Percentiles rank a stretch among this genome's conserved stretches.
Evolutionary conservation across 2,329 filamentous ascomycete genomes (phyloP).

Genomic region (Lecanoromycetidae sp.): DNA sequence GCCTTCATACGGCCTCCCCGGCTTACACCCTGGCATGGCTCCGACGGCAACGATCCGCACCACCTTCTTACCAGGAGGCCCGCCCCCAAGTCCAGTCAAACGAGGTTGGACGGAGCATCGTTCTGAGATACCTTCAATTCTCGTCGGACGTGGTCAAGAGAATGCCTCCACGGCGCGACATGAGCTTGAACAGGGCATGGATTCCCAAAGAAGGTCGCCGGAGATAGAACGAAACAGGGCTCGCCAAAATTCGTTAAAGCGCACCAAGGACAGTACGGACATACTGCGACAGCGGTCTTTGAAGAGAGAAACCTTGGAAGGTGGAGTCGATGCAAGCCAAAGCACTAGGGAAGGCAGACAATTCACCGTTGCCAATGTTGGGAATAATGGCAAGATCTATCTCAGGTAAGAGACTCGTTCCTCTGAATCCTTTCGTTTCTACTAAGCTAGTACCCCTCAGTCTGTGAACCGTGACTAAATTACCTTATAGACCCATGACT

Average conservation of each 20-base stretch:
- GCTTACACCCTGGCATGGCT: constrained; percentile 5
- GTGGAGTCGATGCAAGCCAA: constrained; percentile 49
- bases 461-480: not conserved
- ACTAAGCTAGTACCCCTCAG: not conserved
- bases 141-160: constrained; percentile 14
- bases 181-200: constrained; percentile 12
- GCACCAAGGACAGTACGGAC: constrained; percentile 43
- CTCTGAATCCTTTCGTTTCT: not conserved
- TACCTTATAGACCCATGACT: constrained; percentile 13
- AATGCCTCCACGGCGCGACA: constrained; percentile 14
- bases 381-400: constrained; percentile 72
- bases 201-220: constrained; percentile 8
- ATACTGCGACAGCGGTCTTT: constrained; percentile 29
- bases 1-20: not conserved
- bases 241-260: constrained; percentile 27
- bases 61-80: not conserved
- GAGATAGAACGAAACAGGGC: constrained; percentile 22
- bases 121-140: constrained; percentile 11
- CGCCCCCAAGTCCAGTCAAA: constrained; percentile 7
- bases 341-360: constrained; percentile 55
- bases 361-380: constrained; percentile 71
- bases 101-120: constrained; percentile 14
- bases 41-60: constrained; percentile 3
- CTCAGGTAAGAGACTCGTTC: constrained; percentile 47
- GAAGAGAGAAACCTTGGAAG: constrained; percentile 39